Conservation (phyloP, 345 rosid species). For the Draba incana region DNA sequence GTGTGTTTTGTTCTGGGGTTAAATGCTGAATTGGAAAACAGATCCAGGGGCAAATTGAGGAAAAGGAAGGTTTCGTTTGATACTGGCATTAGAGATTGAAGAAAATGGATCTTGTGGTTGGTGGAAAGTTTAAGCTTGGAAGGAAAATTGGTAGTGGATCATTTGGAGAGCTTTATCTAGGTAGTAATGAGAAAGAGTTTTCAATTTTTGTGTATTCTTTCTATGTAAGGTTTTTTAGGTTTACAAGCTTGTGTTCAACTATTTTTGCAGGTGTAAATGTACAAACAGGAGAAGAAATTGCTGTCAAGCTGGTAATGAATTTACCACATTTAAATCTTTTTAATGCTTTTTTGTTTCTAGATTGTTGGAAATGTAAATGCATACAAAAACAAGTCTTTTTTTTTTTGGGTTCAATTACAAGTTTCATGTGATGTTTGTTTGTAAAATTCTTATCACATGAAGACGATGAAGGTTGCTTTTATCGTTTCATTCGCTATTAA, state of each 20-base stretch:
- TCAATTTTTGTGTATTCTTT: neutral
- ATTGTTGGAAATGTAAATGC: neutral
- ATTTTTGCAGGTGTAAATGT: conserved; percentile 67
- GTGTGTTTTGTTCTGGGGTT: conserved; percentile 1
- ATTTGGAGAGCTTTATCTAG: conserved; percentile 83
- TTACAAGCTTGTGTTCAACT: conserved; percentile 3
- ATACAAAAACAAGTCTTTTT: neutral
- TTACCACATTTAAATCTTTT: conserved; percentile 2
- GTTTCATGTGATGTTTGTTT: conserved; percentile 32
- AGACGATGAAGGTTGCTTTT: conserved; percentile 18
- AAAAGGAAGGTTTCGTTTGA: conserved; percentile 6
- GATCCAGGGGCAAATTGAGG: conserved; percentile 25
- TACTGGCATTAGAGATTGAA: conserved; percentile 2
- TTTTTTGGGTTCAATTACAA: conserved; percentile 3
- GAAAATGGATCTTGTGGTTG: conserved; percentile 67
- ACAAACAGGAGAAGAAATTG: conserved; percentile 89
- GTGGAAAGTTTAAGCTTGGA: conserved; percentile 81
- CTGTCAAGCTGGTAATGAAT: conserved; percentile 72
- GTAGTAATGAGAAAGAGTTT: conserved; percentile 32
- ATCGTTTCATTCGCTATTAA: neutral
- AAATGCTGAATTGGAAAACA: conserved; percentile 21
- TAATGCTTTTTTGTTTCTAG: neutral
- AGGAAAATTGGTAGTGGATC: conserved; percentile 94
- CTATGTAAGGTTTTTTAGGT: neutral
- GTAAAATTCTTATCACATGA: conserved; percentile 17